Percentiles rank a stretch among this genome's conserved stretches.
phyloP scores from a whole-genome alignment of 495 filamentous ascomycete species.

The Lichenothelia convexa region DNA sequence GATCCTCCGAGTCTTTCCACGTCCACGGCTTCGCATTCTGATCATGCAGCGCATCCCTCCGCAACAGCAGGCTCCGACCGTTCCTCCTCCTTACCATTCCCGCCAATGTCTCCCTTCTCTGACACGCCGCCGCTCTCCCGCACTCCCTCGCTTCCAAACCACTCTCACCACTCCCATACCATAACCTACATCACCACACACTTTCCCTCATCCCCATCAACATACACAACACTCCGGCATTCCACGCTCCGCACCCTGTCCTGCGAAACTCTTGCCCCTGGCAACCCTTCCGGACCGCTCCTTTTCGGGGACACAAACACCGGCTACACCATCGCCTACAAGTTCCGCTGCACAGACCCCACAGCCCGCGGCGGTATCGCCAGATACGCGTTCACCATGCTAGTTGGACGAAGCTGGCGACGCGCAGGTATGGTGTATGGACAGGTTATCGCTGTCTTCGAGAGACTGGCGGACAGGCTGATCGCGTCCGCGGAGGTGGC shows the following conservation, averaged over 20 bases:
- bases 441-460: conserved; percentile 56
- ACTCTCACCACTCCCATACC: too few relatives aligned
- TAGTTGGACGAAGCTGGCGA: conserved; percentile 50
- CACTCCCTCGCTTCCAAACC: too few relatives aligned
- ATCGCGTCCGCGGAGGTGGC: conserved; percentile 39
- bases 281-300: conserved; percentile 56
- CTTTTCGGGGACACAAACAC: conserved; percentile 69
- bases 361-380: conserved; percentile 73
- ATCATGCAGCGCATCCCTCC: too few relatives aligned
- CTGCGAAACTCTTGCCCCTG: conserved; percentile 65
- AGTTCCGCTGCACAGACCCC: conserved; percentile 76
- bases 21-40: too few relatives aligned
- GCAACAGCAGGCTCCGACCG: too few relatives aligned
- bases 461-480: conserved; percentile 58
- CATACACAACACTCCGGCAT: too few relatives aligned
- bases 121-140: too few relatives aligned
- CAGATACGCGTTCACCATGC: conserved; percentile 75
- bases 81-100: too few relatives aligned
- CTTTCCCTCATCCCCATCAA: too few relatives aligned
- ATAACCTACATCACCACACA: too few relatives aligned
- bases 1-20: too few relatives aligned
- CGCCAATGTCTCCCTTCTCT: too few relatives aligned
- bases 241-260: conserved; percentile 76
- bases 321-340: conserved; percentile 82
- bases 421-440: conserved; percentile 58